Base-by-base conservation (phyloP, 2,329 filamentous ascomycete species). In the Cordyceps militaris region DNA sequence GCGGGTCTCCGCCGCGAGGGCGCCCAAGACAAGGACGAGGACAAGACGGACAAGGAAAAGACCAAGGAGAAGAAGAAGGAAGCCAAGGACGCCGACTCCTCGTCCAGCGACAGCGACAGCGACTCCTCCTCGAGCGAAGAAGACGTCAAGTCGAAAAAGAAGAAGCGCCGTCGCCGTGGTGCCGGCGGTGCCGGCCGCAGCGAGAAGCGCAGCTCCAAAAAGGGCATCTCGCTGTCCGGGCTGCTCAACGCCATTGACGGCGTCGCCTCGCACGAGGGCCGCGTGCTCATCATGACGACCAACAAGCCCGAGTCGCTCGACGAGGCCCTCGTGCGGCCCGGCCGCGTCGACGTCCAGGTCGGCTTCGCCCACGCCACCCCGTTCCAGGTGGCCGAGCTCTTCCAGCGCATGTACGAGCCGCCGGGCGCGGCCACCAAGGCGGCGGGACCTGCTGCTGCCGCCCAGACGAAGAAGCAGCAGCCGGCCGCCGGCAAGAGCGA, bases 201-300 rank as follows among this genome's bases (percentile, higher is more conserved):
- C 34, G 34, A 63, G 66, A 40, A 56, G 52, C 24, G 28, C 26
- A 28, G 36, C 38, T 57, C 48, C 47, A 63, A 63, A 59, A 54
- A 58, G 62, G 55, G 79, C n/a, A 89, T 92, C 63, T 89, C 87
- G 1, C 78, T 94, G 2, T 89, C 88, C 0, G 89, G 89, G 0
- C 78, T 95, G 1, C 79, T 95, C 53, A 95, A 95, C 70, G 87
- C 87, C 59, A 90, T 95, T 60, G 89, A 95, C 65, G 88, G 90
- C 56, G 88, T 91, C 1, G 87, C 87, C 1, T 88, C 85, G 3
- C 87, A 89, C 64, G 89, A 93, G 72, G 89, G 88, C 26, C 82
- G 88, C 47, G 82, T 93, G 13, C 79, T 93, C 19, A 85, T 93
- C 73, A 91, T 92, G 86, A 92, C 89, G 0, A 91, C 87, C 32